Evolutionary conservation across 2,329 filamentous ascomycete species (phyloP).

Genomic region (Coniochaeta sp.): DNA sequence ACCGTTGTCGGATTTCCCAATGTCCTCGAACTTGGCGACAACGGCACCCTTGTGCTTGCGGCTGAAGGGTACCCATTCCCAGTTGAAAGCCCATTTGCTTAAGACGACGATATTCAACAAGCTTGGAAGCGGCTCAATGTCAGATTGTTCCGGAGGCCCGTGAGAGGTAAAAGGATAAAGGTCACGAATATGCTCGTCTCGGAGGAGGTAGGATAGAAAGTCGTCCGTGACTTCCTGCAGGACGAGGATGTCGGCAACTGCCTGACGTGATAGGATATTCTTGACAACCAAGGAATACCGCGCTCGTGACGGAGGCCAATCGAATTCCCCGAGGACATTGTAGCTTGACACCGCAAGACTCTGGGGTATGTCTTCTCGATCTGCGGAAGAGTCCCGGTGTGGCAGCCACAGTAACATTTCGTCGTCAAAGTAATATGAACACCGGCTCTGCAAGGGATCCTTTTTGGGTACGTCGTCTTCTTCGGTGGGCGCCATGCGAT

Average conservation of each 20-base stretch:
- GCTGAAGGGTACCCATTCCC: conserved; percentile 45
- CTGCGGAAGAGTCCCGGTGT: conserved; percentile 1
- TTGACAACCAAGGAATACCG: conserved; percentile 34
- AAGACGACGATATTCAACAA: conserved; percentile 54
- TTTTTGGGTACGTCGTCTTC: conserved; percentile 1
- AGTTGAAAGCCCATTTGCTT: conserved; percentile 46
- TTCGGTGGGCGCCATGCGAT: neutral
- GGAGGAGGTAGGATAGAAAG: conserved; percentile 50
- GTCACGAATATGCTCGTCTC: conserved; percentile 31
- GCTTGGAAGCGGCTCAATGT: conserved; percentile 48
- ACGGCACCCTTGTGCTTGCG: conserved; percentile 51
- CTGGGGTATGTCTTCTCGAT: conserved; percentile 3
- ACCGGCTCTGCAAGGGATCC: conserved; percentile 6
- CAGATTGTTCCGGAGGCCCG: conserved; percentile 42
- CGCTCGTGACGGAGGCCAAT: conserved; percentile 31
- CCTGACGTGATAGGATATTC: conserved; percentile 33
- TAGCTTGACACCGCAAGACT: conserved; percentile 36
- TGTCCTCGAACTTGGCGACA: conserved; percentile 31
- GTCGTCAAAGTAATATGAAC: conserved; percentile 13
- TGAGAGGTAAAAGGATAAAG: conserved; percentile 50
- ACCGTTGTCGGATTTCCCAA: conserved; percentile 17
- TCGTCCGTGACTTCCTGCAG: conserved; percentile 60
- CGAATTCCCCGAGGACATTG: conserved; percentile 45
- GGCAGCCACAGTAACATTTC: conserved; percentile 11
- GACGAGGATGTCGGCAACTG: conserved; percentile 38